These are phyloP conservation scores for Glycyrrhiza uralensis DNA, from an alignment of 306 rosid species.

Conservation along the genomic window DNA sequence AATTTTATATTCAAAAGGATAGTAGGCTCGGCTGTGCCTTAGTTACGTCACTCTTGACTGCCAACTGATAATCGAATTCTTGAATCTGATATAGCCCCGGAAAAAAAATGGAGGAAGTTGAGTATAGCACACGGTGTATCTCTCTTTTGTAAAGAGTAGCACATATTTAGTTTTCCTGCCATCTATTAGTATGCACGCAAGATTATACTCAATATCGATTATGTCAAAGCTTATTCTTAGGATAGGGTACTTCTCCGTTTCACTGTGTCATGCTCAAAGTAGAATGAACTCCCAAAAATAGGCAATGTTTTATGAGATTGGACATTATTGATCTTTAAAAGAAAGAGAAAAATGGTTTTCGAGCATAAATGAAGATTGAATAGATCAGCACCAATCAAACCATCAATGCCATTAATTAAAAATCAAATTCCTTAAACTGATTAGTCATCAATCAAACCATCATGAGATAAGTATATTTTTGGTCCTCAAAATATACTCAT, in stretches of 20 bases:
- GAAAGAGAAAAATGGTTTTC: neutral
- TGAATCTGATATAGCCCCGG: neutral
- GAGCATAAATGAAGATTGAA: neutral
- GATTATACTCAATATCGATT: neutral
- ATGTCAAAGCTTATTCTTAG: neutral
- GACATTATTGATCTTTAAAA: neutral
- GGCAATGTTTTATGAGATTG: neutral
- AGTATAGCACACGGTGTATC: neutral
- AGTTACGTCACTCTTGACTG: too few species aligned
- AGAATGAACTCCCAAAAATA: neutral
- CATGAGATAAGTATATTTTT: too few species aligned
- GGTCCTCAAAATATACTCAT: too few species aligned
- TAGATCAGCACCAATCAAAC: constrained; percentile 10
- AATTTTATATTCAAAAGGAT: too few species aligned
- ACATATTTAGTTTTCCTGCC: neutral
- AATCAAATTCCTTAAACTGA: neutral
- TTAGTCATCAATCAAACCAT: too few species aligned
- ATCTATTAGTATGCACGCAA: neutral
- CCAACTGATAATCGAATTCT: neutral
- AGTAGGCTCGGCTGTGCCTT: too few species aligned
- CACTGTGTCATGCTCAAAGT: constrained; percentile 6
- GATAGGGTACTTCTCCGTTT: neutral
- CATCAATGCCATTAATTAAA: neutral
- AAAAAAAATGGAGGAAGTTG: neutral
- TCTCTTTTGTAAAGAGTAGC: neutral